phyloP scores from a whole-genome alignment of 441 rosid species.

The Populus trichocarpa region DNA sequence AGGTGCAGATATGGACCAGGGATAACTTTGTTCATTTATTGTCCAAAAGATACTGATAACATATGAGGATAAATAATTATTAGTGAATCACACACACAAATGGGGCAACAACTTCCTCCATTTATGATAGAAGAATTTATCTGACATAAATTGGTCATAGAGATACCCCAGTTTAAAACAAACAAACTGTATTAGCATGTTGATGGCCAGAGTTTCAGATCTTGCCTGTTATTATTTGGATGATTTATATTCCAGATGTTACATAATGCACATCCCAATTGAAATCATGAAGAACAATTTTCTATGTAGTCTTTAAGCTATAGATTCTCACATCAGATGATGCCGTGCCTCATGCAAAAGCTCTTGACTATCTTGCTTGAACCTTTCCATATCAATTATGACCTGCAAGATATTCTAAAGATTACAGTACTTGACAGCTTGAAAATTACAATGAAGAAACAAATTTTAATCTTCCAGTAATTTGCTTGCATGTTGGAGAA shows the following conservation, averaged over 20 bases:
- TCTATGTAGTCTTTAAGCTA: neutral
- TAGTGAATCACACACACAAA: neutral
- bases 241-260: neutral
- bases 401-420: conserved; percentile 34
- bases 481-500: neutral
- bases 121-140: neutral
- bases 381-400: conserved; percentile 79
- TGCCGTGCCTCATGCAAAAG: conserved; percentile 45
- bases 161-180: neutral
- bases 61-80: neutral
- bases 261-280: neutral
- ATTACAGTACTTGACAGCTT: neutral
- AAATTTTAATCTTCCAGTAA: neutral
- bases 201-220: neutral
- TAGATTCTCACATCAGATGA: conserved; percentile 45
- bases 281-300: neutral
- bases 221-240: neutral
- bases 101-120: neutral
- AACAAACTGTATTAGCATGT: neutral
- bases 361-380: conserved; percentile 64
- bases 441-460: neutral
- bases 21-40: neutral
- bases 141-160: neutral
- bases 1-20: neutral
- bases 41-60: neutral